These are phyloP conservation scores for Trichaptum fuscoviolaceum DNA, from an alignment of 768 basidiomycete genomes.

Conservation along the genomic window DNA sequence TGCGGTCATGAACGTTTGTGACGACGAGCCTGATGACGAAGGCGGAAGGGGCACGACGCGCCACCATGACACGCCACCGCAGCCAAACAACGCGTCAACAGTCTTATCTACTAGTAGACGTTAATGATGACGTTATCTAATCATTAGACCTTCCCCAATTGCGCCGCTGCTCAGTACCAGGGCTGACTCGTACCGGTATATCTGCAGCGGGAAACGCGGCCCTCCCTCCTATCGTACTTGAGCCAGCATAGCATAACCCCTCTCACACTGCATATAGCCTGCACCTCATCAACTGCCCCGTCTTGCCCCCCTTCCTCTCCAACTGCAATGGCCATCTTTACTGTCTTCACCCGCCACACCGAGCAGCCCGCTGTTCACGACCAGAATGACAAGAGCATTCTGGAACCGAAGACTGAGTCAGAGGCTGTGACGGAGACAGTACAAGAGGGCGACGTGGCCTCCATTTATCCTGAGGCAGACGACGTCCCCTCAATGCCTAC, in stretches of 20 bases:
- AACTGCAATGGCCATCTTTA: constrained; percentile 3
- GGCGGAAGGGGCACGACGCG: not conserved
- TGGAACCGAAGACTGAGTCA: not conserved
- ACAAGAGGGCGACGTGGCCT: constrained; percentile 15
- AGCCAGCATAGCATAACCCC: not conserved
- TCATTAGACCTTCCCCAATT: not conserved
- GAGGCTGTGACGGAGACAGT: not conserved
- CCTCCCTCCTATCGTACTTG: constrained; percentile 1
- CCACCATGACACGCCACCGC: constrained; percentile 1
- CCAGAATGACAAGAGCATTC: not conserved
- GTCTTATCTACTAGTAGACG: constrained; percentile 2
- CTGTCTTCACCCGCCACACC: constrained; percentile 4
- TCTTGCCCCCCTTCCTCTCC: not conserved
- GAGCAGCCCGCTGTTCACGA: not conserved
- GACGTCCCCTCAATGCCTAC: constrained; percentile 20
- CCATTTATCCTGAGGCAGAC: constrained; percentile 20
- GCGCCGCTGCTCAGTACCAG: not conserved
- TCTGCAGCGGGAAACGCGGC: not conserved
- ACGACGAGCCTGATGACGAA: not conserved
- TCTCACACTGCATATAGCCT: not conserved
- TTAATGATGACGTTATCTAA: not conserved
- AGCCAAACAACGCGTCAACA: constrained; percentile 5
- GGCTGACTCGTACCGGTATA: not conserved
- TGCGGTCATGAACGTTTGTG: constrained; percentile 12
- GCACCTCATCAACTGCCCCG: not conserved